A percentile compares a stretch with the other conserved stretches of the same genome.
Conservation (phyloP, 2,329 filamentous ascomycete species). For the Pyrenophora graminea region DNA sequence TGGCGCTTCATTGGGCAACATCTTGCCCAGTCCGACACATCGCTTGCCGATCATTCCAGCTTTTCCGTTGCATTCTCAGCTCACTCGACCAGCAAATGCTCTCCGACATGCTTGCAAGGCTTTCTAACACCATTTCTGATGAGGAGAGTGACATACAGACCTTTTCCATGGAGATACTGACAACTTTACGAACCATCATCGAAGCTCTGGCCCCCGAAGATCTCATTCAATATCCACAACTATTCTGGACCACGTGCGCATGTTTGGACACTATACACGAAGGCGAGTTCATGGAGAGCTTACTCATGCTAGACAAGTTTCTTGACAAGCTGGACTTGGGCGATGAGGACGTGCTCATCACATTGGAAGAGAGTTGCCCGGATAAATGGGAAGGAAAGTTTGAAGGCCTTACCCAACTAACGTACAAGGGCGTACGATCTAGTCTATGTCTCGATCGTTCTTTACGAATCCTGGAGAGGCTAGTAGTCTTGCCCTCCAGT, state of each 20-base stretch:
- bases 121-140: slow-evolving; percentile 96
- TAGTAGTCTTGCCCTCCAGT: slow-evolving; percentile 79
- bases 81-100: slow-evolving; percentile 92
- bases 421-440: slow-evolving; percentile 92
- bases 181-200: slow-evolving; percentile 90
- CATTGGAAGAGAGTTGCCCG: slow-evolving; percentile 78
- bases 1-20: slow-evolving; percentile 93
- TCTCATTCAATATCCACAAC: slow-evolving; percentile 85
- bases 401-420: slow-evolving; percentile 79
- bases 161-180: slow-evolving; percentile 97
- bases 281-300: slow-evolving; percentile 86
- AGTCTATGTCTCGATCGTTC: slow-evolving; percentile 79
- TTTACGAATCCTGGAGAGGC: slow-evolving; percentile 74
- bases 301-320: slow-evolving; percentile 88
- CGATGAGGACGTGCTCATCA: slow-evolving; percentile 67
- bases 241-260: slow-evolving; percentile 97
- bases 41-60: slow-evolving; percentile 94
- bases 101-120: slow-evolving; percentile 90
- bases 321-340: slow-evolving; percentile 82
- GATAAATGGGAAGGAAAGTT: slow-evolving; percentile 87
- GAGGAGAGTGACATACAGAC: slow-evolving; percentile 92
- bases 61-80: slow-evolving; percentile 91
- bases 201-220: slow-evolving; percentile 78
- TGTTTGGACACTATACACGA: slow-evolving; percentile 97
- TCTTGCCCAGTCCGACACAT: slow-evolving; percentile 94